Conservation (phyloP, 768 basidiomycete genomes). For the Clitopilus hobsonii region DNA sequence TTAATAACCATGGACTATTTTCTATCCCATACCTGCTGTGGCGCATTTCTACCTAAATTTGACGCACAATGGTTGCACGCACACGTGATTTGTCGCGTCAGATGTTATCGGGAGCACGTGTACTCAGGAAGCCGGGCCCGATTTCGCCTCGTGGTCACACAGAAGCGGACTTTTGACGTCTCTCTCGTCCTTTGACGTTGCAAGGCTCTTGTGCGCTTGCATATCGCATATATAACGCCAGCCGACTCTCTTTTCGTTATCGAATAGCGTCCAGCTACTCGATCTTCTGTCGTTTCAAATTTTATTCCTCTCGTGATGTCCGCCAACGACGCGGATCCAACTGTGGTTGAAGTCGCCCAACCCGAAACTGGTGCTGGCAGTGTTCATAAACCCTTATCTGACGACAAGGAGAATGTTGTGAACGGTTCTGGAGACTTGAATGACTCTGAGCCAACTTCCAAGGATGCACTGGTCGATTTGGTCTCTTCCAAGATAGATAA, state of each 20-base stretch:
- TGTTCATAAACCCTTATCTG: neutral
- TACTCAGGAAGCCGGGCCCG: neutral
- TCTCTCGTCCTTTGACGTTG: slow-evolving; percentile 1
- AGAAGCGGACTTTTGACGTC: slow-evolving; percentile 1
- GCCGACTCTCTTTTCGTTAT: neutral
- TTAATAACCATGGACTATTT: neutral
- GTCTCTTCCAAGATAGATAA: neutral
- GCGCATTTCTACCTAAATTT: neutral
- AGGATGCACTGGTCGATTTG: neutral
- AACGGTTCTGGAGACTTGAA: neutral
- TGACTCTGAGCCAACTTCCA: neutral
- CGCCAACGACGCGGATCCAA: neutral
- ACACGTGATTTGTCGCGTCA: slow-evolving; percentile 1
- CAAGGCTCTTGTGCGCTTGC: neutral
- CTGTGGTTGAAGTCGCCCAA: neutral
- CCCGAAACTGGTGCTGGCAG: neutral
- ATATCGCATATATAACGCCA: neutral
- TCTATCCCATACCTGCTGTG: neutral
- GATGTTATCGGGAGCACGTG: slow-evolving; percentile 1
- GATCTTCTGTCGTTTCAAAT: neutral
- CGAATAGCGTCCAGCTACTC: neutral
- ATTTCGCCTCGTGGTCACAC: neutral
- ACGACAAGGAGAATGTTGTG: neutral
- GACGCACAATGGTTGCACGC: neutral
- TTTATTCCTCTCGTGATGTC: neutral